phyloP scores from a whole-genome alignment of 2,329 filamentous ascomycete genomes.

The Corinectria fuckeliana region DNA sequence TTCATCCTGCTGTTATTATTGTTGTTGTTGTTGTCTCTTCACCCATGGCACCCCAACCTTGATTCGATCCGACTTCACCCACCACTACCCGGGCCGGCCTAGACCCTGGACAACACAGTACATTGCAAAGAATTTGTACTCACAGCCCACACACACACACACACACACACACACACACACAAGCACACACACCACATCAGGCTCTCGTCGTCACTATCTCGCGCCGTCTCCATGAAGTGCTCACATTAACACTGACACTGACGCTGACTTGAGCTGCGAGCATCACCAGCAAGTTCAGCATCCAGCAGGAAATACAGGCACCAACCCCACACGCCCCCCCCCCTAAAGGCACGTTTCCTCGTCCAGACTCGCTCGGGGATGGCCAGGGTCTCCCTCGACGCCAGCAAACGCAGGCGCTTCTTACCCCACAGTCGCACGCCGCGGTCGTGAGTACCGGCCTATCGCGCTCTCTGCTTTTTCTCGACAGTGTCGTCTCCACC shows the following conservation, averaged over 20 bases:
- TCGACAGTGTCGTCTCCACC: constrained; percentile 28
- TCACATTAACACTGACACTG: constrained; percentile 1
- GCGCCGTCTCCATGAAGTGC: background rate
- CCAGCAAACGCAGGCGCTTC: constrained; percentile 27
- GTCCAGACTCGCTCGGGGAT: constrained; percentile 1
- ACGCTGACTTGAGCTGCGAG: background rate
- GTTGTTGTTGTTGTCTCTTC: background rate
- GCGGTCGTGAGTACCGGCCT: constrained; percentile 30
- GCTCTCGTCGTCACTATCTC: background rate
- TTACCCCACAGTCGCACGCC: constrained; percentile 39
- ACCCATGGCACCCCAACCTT: constrained; percentile 6
- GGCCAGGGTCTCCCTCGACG: constrained; percentile 16
- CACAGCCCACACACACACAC: background rate
- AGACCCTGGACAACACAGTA: background rate
- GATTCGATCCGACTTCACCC: background rate
- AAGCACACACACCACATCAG: background rate
- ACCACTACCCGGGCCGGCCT: constrained; percentile 10
- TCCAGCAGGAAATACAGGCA: constrained; percentile 1
- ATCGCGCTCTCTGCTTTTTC: constrained; percentile 36
- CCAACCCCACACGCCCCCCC: constrained; percentile 7
- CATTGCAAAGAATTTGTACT: constrained; percentile 3
- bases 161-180: no score
- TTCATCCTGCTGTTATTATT: no score
- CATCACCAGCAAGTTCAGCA: constrained; percentile 1
- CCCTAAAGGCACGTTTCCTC: constrained; percentile 7